phyloP scores from a whole-genome alignment of 2,329 filamentous ascomycete genomes.

The Sphaerulina vaccinii region DNA sequence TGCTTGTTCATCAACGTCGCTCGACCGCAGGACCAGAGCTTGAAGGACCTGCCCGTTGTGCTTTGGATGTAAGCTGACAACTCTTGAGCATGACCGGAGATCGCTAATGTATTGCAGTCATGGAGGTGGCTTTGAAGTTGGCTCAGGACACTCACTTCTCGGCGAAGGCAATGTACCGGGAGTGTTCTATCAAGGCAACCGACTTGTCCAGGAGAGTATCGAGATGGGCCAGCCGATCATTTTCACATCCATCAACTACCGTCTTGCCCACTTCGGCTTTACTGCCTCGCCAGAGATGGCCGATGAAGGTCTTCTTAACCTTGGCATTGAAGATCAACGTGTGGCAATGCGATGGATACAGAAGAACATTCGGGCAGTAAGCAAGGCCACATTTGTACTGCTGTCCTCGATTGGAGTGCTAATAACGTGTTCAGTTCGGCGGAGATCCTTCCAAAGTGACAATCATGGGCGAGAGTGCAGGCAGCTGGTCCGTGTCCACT shows the following conservation, averaged over 20 bases:
- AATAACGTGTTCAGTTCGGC: conserved; percentile 32
- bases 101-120: conserved; percentile 25
- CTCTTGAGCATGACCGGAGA: background rate
- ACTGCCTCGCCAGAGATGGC: conserved; percentile 55
- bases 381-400: background rate
- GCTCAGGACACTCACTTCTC: conserved; percentile 28
- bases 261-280: conserved; percentile 67
- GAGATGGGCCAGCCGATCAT: conserved; percentile 22
- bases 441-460: conserved; percentile 28
- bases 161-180: conserved; percentile 3
- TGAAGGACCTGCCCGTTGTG: conserved; percentile 43
- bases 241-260: conserved; percentile 47
- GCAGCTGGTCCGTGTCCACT: conserved; percentile 47
- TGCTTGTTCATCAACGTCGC: conserved; percentile 59
- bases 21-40: conserved; percentile 10
- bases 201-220: conserved; percentile 27
- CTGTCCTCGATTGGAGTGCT: background rate
- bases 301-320: conserved; percentile 52
- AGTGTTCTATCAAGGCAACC: conserved; percentile 22
- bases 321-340: conserved; percentile 42
- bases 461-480: conserved; percentile 27
- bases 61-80: conserved; percentile 42
- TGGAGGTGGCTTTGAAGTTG: conserved; percentile 39
- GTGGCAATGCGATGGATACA: conserved; percentile 47
- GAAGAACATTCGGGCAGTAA: conserved; percentile 39